phyloP scores from a whole-genome alignment of 768 basidiomycete genomes.

The Leccinum truebloodii region DNA sequence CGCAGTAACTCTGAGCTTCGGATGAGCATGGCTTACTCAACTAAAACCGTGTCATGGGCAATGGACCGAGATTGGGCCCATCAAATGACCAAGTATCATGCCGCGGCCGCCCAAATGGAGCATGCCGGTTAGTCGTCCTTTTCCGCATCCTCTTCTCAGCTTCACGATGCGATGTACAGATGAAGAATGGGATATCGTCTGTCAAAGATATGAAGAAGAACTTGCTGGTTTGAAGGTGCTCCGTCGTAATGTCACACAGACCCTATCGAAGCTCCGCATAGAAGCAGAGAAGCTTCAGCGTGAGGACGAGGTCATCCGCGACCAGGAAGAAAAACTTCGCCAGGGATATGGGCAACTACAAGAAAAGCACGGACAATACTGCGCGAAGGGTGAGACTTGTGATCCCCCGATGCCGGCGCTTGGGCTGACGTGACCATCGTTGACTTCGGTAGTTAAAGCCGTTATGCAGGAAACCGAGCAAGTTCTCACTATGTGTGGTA shows the following conservation, averaged over 20 bases:
- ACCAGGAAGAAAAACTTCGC: constrained; percentile 42
- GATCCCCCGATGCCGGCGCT: background rate
- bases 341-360: constrained; percentile 41
- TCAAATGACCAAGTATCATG: constrained; percentile 52
- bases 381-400: constrained; percentile 38
- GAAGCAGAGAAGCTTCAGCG: constrained; percentile 43
- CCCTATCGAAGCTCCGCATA: constrained; percentile 38
- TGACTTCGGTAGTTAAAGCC: constrained; percentile 35
- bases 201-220: constrained; percentile 60
- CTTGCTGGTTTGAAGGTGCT: constrained; percentile 58
- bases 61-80: constrained; percentile 62
- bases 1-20: constrained; percentile 48
- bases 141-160: background rate
- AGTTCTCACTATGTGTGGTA: constrained; percentile 45
- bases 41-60: constrained; percentile 76
- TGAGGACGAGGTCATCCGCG: constrained; percentile 42
- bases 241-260: constrained; percentile 51
- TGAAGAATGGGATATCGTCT: constrained; percentile 59
- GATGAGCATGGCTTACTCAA: constrained; percentile 49
- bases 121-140: constrained; percentile 35
- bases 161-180: constrained; percentile 37
- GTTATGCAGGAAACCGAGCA: constrained; percentile 47
- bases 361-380: constrained; percentile 42
- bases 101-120: constrained; percentile 42
- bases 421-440: constrained; percentile 11